A percentile compares a stretch with the other conserved stretches of the same genome.
Evolutionary conservation across 2,329 filamentous ascomycete species (phyloP).

Genomic region (Emmonsia crescens): DNA sequence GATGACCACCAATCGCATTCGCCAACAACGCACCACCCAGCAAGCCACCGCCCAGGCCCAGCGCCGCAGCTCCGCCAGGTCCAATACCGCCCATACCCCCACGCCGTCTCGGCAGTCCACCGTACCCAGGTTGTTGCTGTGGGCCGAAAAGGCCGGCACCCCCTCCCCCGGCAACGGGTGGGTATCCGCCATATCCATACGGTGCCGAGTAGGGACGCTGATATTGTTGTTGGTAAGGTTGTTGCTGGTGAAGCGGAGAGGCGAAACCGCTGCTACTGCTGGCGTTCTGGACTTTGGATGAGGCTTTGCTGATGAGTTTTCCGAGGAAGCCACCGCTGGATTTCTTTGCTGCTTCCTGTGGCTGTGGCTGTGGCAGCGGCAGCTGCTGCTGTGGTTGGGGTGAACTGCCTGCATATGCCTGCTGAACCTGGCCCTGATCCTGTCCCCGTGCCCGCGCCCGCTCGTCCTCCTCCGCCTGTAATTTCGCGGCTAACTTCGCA

Average conservation of each 20-base stretch:
- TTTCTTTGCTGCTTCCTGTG: neutral
- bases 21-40: constrained; percentile 65
- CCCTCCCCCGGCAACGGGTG: neutral
- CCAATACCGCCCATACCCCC: constrained; percentile 45
- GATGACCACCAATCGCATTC: constrained; percentile 53
- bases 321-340: constrained; percentile 1
- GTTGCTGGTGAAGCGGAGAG: neutral
- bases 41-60: constrained; percentile 72
- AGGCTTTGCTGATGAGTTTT: constrained; percentile 1
- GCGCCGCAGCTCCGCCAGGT: constrained; percentile 53
- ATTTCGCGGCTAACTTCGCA: constrained; percentile 59
- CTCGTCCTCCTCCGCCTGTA: constrained; percentile 76
- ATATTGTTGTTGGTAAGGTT: neutral
- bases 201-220: neutral
- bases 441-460: constrained; percentile 30
- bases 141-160: neutral
- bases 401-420: neutral
- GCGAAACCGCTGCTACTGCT: neutral
- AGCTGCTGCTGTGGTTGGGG: neutral
- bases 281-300: neutral
- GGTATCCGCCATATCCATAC: neutral
- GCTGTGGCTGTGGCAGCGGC: neutral
- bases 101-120: neutral
- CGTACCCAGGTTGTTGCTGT: neutral
- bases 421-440: neutral